A percentile compares a stretch with the other conserved stretches of the same genome.
These are phyloP conservation scores for Diaporthe helianthi DNA, from an alignment of 2,329 filamentous ascomycete species.

Conservation along the genomic window DNA sequence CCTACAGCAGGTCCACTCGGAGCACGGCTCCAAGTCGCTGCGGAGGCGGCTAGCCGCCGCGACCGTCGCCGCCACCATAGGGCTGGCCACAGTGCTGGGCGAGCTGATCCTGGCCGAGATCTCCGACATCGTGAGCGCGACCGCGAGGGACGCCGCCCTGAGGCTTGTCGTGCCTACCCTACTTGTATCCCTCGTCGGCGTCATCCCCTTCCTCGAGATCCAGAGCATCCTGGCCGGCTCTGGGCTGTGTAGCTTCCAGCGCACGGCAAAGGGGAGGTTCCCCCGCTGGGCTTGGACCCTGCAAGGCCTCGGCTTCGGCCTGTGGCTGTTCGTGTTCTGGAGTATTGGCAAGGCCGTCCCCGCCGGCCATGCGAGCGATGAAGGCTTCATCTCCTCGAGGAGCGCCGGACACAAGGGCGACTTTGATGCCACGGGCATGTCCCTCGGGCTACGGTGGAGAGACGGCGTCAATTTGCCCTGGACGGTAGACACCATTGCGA, in stretches of 20 bases:
- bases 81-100: conserved; percentile 77
- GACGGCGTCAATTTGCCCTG: conserved; percentile 31
- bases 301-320: conserved; percentile 66
- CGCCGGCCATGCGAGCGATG: conserved; percentile 36
- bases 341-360: conserved; percentile 72
- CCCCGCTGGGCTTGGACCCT: conserved; percentile 69
- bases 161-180: conserved; percentile 73
- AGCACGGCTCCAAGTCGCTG: conserved; percentile 61
- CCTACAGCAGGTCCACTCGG: conserved; percentile 65
- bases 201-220: conserved; percentile 82
- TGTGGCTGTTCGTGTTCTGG: conserved; percentile 81
- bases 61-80: conserved; percentile 79
- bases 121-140: conserved; percentile 73
- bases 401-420: conserved; percentile 38
- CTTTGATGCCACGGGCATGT: conserved; percentile 44
- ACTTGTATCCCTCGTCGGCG: conserved; percentile 73
- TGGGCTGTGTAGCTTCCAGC: conserved; percentile 68
- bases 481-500: conserved; percentile 48
- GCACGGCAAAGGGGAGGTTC: conserved; percentile 61
- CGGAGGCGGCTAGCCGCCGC: conserved; percentile 62
- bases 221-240: conserved; percentile 65
- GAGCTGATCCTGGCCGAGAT: conserved; percentile 87
- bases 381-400: conserved; percentile 38
- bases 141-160: conserved; percentile 72
- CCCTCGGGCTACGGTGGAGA: conserved; percentile 38